Base-by-base conservation (phyloP, 2,329 filamentous ascomycete species). In the Aphanocladium album region DNA sequence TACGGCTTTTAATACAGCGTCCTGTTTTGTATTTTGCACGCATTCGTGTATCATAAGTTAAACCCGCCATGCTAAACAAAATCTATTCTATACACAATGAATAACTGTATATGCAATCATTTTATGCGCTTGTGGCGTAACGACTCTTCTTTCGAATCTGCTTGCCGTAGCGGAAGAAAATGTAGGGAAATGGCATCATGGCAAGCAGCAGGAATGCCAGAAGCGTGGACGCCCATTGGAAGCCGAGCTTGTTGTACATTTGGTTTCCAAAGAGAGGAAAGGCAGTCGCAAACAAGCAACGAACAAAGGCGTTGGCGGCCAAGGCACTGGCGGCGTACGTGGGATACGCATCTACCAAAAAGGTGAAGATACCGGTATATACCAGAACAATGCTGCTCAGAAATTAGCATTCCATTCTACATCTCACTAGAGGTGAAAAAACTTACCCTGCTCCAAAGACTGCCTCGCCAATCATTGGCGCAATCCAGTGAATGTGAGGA, bases 361-460 rank as follows among this genome's bases (percentile, higher is more conserved):
- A 96, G 14, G 91, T 96, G 73, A 96, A 96, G 65, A 96, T 85
- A 57, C 91, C 91, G 60, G 85, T 88, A 74, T 91, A 97, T 33
- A 89, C 85, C 61, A 96, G 83, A 62, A 96, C 83, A 58, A 85
- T 88, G 57, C 89, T 91, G 68, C 69, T 45, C 14, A 57, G 11
- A 39, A 43, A 43, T 60, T 61, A 46, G 37, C 62, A 33, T 11
- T 12, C 1, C 35, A 3, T 14, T 19, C 41, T 16, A 43, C 21
- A 45, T 54, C 63, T 57, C 58, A 60, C 46, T 33, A 30, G 57
- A 41, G 30, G 5, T 47, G 33, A 47, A 27, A 30, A 49, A 7
- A 80, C 86, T 79, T 78, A 89, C 85, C 83, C 89, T 71, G 81
- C 77, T 61, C 87, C 89, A 75, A 92, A 93, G 49, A 93, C 77